Percentiles rank a stretch among this genome's conserved stretches.
These are phyloP conservation scores for Solanum gandarillasii DNA, from an alignment of 257 asterid genomes.

Conservation along the genomic window DNA sequence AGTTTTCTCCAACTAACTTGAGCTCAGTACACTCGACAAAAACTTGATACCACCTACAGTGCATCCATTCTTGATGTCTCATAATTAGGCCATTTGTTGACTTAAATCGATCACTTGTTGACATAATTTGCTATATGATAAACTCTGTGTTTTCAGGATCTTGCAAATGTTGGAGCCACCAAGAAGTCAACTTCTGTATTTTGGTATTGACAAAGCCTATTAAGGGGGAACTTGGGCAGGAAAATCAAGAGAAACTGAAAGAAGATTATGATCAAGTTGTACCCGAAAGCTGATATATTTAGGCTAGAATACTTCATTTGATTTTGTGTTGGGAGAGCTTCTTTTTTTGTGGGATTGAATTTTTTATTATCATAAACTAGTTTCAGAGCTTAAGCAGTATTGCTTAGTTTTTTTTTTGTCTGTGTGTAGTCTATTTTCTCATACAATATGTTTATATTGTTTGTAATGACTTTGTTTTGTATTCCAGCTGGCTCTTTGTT, in stretches of 20 bases:
- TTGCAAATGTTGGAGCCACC: not conserved
- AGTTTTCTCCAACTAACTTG: not conserved
- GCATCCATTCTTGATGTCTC: not conserved
- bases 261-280: not conserved
- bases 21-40: not conserved
- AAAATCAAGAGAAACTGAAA: not conserved
- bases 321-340: not conserved
- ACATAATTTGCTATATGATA: not conserved
- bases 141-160: not conserved
- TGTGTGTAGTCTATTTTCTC: not conserved
- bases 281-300: not conserved
- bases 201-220: not conserved
- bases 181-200: not conserved
- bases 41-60: not conserved
- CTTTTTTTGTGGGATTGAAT: not conserved
- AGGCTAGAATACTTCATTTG: not conserved
- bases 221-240: not conserved
- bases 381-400: conserved; percentile 56
- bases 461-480: not conserved
- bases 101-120: not conserved
- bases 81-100: not conserved
- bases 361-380: not conserved
- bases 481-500: not conserved
- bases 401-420: not conserved
- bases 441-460: not conserved